A percentile compares a stretch with the other conserved stretches of the same genome.
phyloP scores from a whole-genome alignment of 306 rosid species.

The Alnus rubra region DNA sequence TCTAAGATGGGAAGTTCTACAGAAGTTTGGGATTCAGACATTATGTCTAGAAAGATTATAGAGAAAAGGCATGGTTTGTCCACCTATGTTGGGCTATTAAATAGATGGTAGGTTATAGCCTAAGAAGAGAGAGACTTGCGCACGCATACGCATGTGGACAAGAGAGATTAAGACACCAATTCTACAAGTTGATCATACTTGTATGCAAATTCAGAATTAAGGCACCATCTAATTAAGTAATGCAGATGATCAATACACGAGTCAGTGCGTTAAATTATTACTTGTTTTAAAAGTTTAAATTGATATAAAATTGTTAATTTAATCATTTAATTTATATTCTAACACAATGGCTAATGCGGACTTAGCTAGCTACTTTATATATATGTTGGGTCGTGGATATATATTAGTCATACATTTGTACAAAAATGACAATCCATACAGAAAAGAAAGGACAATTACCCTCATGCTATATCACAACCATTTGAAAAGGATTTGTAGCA shows the following conservation, averaged over 20 bases:
- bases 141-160: slow-evolving; percentile 14
- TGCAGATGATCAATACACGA: background rate
- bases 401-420: background rate
- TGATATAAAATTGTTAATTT: no score
- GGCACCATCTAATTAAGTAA: background rate
- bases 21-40: slow-evolving; percentile 51
- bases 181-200: background rate
- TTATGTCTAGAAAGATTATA: slow-evolving; percentile 41
- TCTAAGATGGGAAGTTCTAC: slow-evolving; percentile 79
- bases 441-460: background rate
- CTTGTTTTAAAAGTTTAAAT: no score
- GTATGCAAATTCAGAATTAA: background rate
- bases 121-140: slow-evolving; percentile 26
- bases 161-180: slow-evolving; percentile 13
- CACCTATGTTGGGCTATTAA: slow-evolving; percentile 46
- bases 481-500: background rate
- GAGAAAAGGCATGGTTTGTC: slow-evolving; percentile 53
- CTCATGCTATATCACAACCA: background rate
- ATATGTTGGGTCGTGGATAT: background rate
- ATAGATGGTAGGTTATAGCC: slow-evolving; percentile 44
- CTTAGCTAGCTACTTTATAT: background rate
- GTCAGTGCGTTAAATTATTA: background rate
- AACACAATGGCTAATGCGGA: background rate
- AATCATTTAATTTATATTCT: no score
- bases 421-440: background rate